phyloP scores from a whole-genome alignment of 495 filamentous ascomycete genomes.

The Neurospora sp. region DNA sequence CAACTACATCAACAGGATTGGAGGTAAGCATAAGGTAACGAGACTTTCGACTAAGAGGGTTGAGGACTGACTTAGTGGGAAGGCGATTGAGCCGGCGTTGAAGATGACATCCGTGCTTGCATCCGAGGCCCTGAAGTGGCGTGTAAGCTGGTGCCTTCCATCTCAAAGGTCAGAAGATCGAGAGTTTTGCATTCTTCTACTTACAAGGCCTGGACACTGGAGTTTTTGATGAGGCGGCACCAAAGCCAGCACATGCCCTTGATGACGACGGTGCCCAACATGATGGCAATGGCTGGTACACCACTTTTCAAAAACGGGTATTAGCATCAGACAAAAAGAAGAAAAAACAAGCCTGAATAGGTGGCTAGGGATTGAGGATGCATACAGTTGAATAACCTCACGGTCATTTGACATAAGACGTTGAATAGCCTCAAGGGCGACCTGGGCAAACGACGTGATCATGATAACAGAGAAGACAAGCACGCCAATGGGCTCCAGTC shows the following conservation, averaged over 20 bases:
- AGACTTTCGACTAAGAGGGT: not conserved
- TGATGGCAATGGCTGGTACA: conserved; percentile 66
- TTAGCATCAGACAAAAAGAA: not conserved
- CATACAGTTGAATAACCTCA: conserved; percentile 55
- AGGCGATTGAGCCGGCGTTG: conserved; percentile 83
- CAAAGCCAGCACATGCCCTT: conserved; percentile 82
- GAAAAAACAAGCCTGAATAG: not conserved
- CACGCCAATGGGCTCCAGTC: conserved; percentile 68
- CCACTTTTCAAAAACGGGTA: conserved; percentile 24
- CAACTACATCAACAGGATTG: conserved; percentile 38
- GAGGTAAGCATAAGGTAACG: not conserved
- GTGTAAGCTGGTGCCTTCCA: conserved; percentile 47
- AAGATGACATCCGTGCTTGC: conserved; percentile 59
- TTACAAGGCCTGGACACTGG: conserved; percentile 70
- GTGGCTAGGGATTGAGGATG: not conserved
- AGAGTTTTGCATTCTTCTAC: conserved; percentile 25
- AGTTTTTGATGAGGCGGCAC: conserved; percentile 83
- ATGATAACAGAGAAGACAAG: conserved; percentile 76
- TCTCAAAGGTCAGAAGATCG: not conserved
- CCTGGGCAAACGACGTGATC: conserved; percentile 82
- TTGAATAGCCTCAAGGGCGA: conserved; percentile 60
- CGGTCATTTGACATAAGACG: conserved; percentile 56
- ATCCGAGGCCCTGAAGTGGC: conserved; percentile 25
- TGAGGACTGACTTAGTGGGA: conserved; percentile 53
- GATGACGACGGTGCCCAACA: conserved; percentile 72